These are phyloP conservation scores for Picocystis sp. DNA, from an alignment of 163 green algal species.

Conservation along the genomic window DNA sequence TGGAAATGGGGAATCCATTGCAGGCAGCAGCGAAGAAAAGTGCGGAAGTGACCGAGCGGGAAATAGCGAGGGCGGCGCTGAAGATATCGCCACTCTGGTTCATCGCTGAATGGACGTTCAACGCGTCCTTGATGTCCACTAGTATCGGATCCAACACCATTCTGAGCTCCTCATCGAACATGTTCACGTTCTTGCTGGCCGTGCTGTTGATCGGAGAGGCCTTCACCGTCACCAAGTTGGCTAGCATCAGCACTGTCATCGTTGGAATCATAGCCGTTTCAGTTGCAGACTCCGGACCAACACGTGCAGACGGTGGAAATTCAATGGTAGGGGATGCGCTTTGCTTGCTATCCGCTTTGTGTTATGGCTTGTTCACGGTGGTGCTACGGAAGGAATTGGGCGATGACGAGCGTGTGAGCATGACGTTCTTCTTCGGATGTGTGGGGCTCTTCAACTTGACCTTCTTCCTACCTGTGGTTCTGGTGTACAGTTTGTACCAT, in stretches of 20 bases:
- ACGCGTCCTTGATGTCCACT: constrained; percentile 57
- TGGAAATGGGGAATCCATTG: background rate
- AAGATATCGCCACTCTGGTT: constrained; percentile 82
- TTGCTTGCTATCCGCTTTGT: constrained; percentile 44
- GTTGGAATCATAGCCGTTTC: constrained; percentile 37
- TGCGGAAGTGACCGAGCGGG: background rate
- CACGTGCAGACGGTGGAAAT: background rate
- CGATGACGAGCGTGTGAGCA: constrained; percentile 26
- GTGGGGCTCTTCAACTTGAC: constrained; percentile 58
- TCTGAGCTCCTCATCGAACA: constrained; percentile 52
- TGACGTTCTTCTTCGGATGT: constrained; percentile 34
- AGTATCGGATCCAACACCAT: constrained; percentile 92
- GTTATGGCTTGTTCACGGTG: constrained; percentile 80
- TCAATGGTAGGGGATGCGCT: constrained; percentile 54
- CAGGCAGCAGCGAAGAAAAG: background rate
- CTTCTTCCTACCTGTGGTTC: constrained; percentile 33
- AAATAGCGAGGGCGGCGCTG: constrained; percentile 4
- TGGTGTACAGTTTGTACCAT: constrained; percentile 11
- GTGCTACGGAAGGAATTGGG: constrained; percentile 47
- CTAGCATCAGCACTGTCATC: constrained; percentile 11
- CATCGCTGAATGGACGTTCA: constrained; percentile 78
- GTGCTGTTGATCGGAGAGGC: constrained; percentile 39
- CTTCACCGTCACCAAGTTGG: constrained; percentile 42
- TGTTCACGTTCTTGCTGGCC: constrained; percentile 74
- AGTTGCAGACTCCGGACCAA: constrained; percentile 26